Evolutionary conservation across 1,284 basidiomycete species (phyloP), one percentile per base, ranked within the genome.

Genomic region (Pyrrhoderma noxium): DNA sequence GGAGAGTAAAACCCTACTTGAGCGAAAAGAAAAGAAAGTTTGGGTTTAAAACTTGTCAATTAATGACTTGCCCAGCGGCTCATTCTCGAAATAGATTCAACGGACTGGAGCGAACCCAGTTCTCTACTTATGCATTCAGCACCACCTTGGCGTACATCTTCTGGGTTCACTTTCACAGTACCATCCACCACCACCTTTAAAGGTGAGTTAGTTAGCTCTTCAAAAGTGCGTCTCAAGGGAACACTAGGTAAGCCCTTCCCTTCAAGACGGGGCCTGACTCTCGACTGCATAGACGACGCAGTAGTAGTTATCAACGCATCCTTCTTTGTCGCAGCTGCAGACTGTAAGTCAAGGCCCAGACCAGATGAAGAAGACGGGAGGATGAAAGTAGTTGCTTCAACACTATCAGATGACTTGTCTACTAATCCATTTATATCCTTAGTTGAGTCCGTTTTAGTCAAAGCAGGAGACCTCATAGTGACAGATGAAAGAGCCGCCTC

Each of bases 191-290:
- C 13, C 5, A 9, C 2, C 16, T 27, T 14, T 22, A 41, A 16
- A 14, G 23, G 34, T 3, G 44, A 25, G 35, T 52, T 52, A 34
- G 50, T 46, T 18, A 46, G n/a, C 44, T 52, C 50, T 22, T 45
- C 50, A 38, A 52, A 37, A 5, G 44, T 23, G 27, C 45, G 43
- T 18, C 50, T 41, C 16, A 21, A 38, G 25, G 18, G 14, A 22
- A 18, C 8, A 22, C 25, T 31, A 11, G 50, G 50, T 22, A 40
- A 9, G 2, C 50, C 50, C 16, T 46, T 52, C 2, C 50, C 50
- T 3, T 25, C 44, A n/a, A 52, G 39, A 14, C 50, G 43, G 9
- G 43, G 43, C 25, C 46, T 45, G 21, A n/a, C 45, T 19, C 18
- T 16, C 16, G 18, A n/a, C 44, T 45, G 22, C 45, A 19, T 31